Base-by-base conservation (phyloP, 1,284 basidiomycete species). In the Pseudozyma pruni region DNA sequence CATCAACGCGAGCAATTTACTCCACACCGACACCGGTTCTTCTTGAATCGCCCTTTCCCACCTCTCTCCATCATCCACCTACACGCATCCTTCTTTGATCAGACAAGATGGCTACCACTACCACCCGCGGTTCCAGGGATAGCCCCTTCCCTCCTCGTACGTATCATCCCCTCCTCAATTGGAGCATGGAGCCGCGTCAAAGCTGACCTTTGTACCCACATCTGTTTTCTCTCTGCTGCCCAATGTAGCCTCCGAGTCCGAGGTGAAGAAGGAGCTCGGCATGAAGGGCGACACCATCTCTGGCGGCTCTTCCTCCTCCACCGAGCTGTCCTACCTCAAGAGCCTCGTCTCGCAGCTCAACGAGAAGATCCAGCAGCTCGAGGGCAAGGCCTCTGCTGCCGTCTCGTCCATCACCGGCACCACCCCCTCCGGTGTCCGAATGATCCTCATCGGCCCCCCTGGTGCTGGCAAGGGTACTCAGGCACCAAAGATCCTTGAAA, bases 391-490 rank as follows among this genome's bases (percentile, higher is more conserved):
- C 13, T 43, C 58, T 3, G 59, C 66, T 3, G 55, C 68, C 9
- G 33, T 70, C 11, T 53, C 64, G 4, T 53, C 57, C 20, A 39
- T 61, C 44, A 59, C 71, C 11, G 56, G 51, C 22, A 39, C 45
- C 31, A 27, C 56, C 14, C 49, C 33, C 2, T 44, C 75, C 19
- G 81, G 81, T 27, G 76, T 81, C 35, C 88, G 94, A 53, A 90
- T 94, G 74, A 93, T 98, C 79, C 87, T 98, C 73, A 87, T 98
- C 79, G 95, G 95, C 61, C 95, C 95, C 72, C 95, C 95, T 44
- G 95, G 95, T 79, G 93, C 95, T 78, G 94, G 94, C 92, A 98
- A 98, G 87, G 95, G 95, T 43, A 98, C 95, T 1, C 95, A 98
- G 84, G 95, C 94, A 1, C 95, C 96, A 22, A 89, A 88, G 83